Base-by-base conservation (phyloP, 2,329 filamentous ascomycete genomes). In the Aspergillaceae sp. region DNA sequence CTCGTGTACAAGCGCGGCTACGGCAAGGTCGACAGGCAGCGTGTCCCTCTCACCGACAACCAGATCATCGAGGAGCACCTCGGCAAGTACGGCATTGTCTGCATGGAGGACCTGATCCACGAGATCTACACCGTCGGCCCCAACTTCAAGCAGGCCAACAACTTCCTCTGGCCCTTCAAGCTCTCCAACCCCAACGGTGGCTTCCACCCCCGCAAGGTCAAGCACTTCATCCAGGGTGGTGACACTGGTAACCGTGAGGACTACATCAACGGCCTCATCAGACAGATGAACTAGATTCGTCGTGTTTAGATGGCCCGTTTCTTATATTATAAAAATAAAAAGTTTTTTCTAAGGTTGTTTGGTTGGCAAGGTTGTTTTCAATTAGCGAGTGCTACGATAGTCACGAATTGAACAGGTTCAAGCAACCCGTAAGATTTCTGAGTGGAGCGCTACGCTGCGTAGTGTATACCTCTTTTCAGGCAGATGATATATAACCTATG, bases 131-230 rank as follows among this genome's bases (percentile, higher is more conserved):
- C 90, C 50, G 92, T 97, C 60, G 91, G 92, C 70, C 91, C 91
- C 79, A 97, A 97, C 84, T 94, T 92, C 86, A 97, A 96, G 85
- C 90, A 96, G 79, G 89, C 87, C 66, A 82, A 84, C 78, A 98
- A 97, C 86, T 97, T 97, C 84, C 78, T 97, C 61, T 98, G 92
- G 92, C 92, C 92, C 70, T 98, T 98, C 84, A 97, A 98, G 86
- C 86, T 98, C 61, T 89, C 83, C 82, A 96, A 94, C 83, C 92
- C 92, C 69, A 97, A 77, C 63, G 92, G 92, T 72, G 91, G 92
- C 58, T 98, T 97, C 88, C 85, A 86, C 63, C 75, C 86, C 65
- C 82, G 92, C 76, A 98, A 97, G 81, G 97, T 97, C 84, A 92
- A 89, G 80, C 90, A 97, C 80, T 97, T 87, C 78, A 87, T 97